A percentile compares a stretch with the other conserved stretches of the same genome.
Conservation (phyloP, 805 yeast species). For the Helenozyma baotianmanensis region DNA sequence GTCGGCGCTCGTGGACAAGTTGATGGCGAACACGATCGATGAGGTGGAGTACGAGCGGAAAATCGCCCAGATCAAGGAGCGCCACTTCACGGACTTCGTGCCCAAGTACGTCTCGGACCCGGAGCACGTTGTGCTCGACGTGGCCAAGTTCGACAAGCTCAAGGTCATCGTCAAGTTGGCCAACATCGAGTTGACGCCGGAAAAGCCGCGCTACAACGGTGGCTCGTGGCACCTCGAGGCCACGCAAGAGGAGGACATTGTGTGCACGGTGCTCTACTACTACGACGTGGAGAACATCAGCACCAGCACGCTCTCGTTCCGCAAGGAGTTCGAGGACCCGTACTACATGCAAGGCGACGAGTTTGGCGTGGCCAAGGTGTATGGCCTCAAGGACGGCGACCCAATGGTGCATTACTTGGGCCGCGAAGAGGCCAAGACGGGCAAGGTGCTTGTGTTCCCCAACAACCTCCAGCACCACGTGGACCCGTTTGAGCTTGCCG, state of each 20-base stretch:
- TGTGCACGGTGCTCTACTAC: conserved; percentile 38
- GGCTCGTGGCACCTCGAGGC: conserved; percentile 45
- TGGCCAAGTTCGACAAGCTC: conserved; percentile 14
- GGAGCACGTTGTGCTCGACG: background rate
- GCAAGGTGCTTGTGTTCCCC: conserved; percentile 33
- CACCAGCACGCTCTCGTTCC: conserved; percentile 28
- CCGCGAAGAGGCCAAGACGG: conserved; percentile 19
- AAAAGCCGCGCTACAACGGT: conserved; percentile 33
- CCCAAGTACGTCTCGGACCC: conserved; percentile 4
- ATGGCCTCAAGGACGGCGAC: conserved; percentile 28
- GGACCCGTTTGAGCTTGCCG: conserved; percentile 32
- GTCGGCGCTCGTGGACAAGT: conserved; percentile 1
- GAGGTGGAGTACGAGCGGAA: conserved; percentile 7
- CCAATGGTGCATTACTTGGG: conserved; percentile 22
- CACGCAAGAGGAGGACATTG: conserved; percentile 35
- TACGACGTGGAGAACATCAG: conserved; percentile 37
- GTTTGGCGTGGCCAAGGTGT: conserved; percentile 18
- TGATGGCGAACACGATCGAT: conserved; percentile 6
- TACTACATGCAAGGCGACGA: conserved; percentile 32
- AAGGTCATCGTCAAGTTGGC: conserved; percentile 39
- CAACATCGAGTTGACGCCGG: conserved; percentile 38
- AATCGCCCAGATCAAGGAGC: background rate
- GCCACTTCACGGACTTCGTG: conserved; percentile 2
- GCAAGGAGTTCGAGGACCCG: conserved; percentile 27
- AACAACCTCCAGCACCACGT: conserved; percentile 38